These are phyloP conservation scores for Podila epigama DNA, from an alignment of 192 early-diverging fungal species.

Conservation along the genomic window DNA sequence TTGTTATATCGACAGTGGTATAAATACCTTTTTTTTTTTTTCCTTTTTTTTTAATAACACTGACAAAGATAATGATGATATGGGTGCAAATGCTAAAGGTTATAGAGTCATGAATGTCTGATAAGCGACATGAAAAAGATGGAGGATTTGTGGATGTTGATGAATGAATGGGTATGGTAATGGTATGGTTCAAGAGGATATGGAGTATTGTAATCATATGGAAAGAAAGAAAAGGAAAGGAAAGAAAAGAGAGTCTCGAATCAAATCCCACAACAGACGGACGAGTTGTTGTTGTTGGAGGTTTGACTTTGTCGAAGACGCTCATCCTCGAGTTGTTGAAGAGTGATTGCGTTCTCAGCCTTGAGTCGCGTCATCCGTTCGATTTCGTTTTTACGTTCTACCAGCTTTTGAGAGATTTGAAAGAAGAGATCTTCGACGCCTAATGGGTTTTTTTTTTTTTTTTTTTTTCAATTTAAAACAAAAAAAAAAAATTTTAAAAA, in stretches of 20 bases:
- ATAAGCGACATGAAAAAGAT: too few species aligned
- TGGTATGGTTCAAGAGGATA: neutral
- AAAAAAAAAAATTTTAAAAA: neutral
- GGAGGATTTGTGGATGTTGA: neutral
- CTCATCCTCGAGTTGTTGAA: conserved; percentile 46
- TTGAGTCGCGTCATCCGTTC: conserved; percentile 34
- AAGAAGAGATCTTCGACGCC: conserved; percentile 63
- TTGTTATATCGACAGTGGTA: too few species aligned
- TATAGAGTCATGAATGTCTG: too few species aligned
- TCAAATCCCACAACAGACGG: conserved; percentile 44
- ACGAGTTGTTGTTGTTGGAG: conserved; percentile 11
- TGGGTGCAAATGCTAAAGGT: too few species aligned
- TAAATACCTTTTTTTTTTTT: too few species aligned
- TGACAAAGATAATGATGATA: too few species aligned
- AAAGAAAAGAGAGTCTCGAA: neutral
- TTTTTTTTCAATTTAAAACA: neutral
- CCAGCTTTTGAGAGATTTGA: conserved; percentile 57
- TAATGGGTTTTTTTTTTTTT: neutral
- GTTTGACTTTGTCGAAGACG: conserved; percentile 36
- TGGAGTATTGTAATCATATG: neutral
- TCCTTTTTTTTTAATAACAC: too few species aligned
- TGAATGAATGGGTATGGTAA: neutral
- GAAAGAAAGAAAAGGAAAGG: too few species aligned
- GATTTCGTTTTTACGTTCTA: conserved; percentile 50
- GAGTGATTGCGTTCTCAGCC: conserved; percentile 45